Conservation (phyloP, 2,329 filamentous ascomycete species). For the Cercospora zeina region DNA sequence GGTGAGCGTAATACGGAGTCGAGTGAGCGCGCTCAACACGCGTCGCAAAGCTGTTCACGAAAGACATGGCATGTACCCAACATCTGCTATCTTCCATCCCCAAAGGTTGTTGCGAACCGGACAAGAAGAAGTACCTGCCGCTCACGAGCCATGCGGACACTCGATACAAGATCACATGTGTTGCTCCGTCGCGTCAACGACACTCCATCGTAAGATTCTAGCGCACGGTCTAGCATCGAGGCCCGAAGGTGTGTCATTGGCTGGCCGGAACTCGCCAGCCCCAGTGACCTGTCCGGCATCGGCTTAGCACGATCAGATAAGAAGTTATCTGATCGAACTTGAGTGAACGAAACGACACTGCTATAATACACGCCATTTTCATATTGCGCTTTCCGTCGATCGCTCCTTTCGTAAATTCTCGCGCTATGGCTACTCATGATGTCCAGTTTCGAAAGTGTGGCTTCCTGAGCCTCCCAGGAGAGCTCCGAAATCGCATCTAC, state of each 20-base stretch:
- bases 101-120: not conserved
- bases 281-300: slow-evolving; percentile 1
- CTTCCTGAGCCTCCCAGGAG: slow-evolving; percentile 23
- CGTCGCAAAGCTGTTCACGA: not conserved
- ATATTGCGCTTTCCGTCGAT: not conserved
- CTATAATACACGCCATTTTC: not conserved
- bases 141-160: not conserved
- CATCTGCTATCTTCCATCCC: not conserved
- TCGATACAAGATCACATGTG: not conserved
- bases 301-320: slow-evolving; percentile 16
- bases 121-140: not conserved
- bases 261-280: not conserved
- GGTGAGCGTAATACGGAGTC: not conserved
- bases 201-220: slow-evolving; percentile 11
- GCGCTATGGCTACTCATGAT: not conserved
- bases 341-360: slow-evolving; percentile 16
- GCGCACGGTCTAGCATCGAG: slow-evolving; percentile 5
- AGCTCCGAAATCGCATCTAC: slow-evolving; percentile 26
- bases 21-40: not conserved
- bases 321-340: slow-evolving; percentile 18
- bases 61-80: not conserved
- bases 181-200: not conserved
- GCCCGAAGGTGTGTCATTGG: slow-evolving; percentile 1
- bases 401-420: too few species aligned
- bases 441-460: not conserved